Base-by-base conservation (phyloP, 2,329 filamentous ascomycete genomes). In the Fusarium brachygibbosum region DNA sequence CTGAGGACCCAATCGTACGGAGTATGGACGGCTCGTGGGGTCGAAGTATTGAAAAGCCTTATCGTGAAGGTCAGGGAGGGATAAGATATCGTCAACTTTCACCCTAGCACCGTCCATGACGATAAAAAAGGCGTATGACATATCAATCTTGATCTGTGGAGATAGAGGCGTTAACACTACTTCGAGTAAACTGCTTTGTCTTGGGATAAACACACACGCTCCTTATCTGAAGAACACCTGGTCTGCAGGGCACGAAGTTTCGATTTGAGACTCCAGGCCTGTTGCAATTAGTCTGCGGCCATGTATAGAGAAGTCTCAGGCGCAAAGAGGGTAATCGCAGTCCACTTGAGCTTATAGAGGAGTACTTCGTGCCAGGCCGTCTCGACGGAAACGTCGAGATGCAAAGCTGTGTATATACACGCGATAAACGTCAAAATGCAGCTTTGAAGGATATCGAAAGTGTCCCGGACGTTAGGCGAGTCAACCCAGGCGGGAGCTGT, bases 331-430 rank as follows among this genome's bases (percentile, higher is more conserved):
- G 74, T 75, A 0, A 77, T 55, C 0, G 76, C 7, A 12, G 76
- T 70, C 79, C 78, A 80, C 42, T 63, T 63, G 6, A 72, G 16
- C 58, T 78, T 77, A 12, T 60, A 60, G 9, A 48, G 19, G 2
- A 69, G 13, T 12, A 61, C 10, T 12, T 51, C 25, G 23, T 69
- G 44, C 53, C 53, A 52, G 16, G 55, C 19, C 2, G 52, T 55
- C 42, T 54, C 41, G 40, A 44, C 16, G 2, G 77, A 77, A n/a
- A 82, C 71, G 41, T 82, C 80, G 6, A 81, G 69, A 55, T 82
- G 79, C 5, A 82, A 55, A 3, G 78, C 78, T 6, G 76, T 75
- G 64, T 77, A 81, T 9, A 80, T 76, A 63, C 78, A 82, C 1
- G 79, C 69, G 5, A 75, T 51, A 0, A 82, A 66, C 3, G 79